Evolutionary conservation across 192 early-diverging fungal genomes (phyloP).

Genomic region (Coemansia sp.): DNA sequence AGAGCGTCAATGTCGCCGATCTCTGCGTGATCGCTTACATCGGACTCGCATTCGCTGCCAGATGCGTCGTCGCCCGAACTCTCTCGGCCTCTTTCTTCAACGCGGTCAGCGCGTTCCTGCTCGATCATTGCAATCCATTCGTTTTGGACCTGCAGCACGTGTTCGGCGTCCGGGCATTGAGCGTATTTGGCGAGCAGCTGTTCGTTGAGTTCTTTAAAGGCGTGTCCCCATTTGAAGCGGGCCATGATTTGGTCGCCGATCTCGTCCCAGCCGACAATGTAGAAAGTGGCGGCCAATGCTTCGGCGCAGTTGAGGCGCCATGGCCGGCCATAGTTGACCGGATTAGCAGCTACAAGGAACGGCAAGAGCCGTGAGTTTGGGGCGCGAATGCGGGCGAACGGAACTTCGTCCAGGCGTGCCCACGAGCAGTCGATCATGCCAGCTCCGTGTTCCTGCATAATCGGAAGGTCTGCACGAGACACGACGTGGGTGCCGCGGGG

Average conservation of each 20-base stretch:
- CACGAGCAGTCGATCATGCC: conserved; percentile 98
- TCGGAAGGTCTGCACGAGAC: conserved; percentile 76
- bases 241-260: conserved; percentile 72
- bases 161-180: conserved; percentile 68
- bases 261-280: conserved; percentile 76
- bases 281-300: conserved; percentile 91
- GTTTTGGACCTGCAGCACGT: conserved; percentile 73
- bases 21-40: conserved; percentile 14
- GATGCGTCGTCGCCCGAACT: conserved; percentile 15
- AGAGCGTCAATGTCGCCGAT: conserved; percentile 8
- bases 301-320: conserved; percentile 97
- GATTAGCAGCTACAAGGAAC: conserved; percentile 93
- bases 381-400: conserved; percentile 82
- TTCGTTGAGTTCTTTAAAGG: conserved; percentile 86
- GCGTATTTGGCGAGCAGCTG: conserved; percentile 74
- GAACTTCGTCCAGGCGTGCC: conserved; percentile 92
- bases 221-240: conserved; percentile 96
- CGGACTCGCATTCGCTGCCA: conserved; percentile 13
- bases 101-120: conserved; percentile 54
- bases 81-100: conserved; percentile 20
- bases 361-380: conserved; percentile 89
- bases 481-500: conserved; percentile 86
- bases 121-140: conserved; percentile 78
- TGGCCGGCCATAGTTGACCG: conserved; percentile 96
- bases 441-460: conserved; percentile 73